Conservation (phyloP, 2,329 filamentous ascomycete genomes). For the Aspergillus proliferans region DNA sequence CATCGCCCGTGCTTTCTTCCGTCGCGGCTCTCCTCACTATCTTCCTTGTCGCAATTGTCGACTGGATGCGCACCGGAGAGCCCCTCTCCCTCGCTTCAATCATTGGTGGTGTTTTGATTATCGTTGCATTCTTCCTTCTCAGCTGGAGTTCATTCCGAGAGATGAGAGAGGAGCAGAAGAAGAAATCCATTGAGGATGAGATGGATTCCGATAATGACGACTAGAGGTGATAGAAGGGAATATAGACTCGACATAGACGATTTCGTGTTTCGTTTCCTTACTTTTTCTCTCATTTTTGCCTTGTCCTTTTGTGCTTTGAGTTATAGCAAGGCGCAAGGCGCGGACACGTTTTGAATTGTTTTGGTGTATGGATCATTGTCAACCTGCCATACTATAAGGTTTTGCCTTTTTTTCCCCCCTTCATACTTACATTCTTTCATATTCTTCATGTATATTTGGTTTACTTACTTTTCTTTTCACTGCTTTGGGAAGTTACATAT, state of each 20-base stretch:
- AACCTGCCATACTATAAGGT: neutral
- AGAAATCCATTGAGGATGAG: slow-evolving; percentile 41
- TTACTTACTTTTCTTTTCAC: slow-evolving; percentile 7
- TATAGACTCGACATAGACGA: neutral
- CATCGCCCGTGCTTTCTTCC: slow-evolving; percentile 83
- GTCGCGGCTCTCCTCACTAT: slow-evolving; percentile 93
- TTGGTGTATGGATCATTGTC: neutral
- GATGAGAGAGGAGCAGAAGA: slow-evolving; percentile 75
- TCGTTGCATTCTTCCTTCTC: slow-evolving; percentile 77
- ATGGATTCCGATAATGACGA: slow-evolving; percentile 40
- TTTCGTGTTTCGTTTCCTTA: neutral
- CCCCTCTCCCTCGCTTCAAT: slow-evolving; percentile 70
- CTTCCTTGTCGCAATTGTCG: slow-evolving; percentile 87
- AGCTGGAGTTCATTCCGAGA: slow-evolving; percentile 90
- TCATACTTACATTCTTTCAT: slow-evolving; percentile 4
- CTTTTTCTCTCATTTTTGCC: neutral
- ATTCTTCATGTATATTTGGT: neutral
- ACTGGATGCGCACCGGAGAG: slow-evolving; percentile 78
- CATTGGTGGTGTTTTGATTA: slow-evolving; percentile 77
- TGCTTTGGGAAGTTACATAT: neutral
- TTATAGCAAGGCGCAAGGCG: neutral
- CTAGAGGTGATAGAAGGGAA: slow-evolving; percentile 13
- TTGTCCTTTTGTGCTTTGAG: neutral
- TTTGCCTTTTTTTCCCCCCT: neutral
- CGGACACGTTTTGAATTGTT: neutral